Evolutionary conservation across 1,139 yeast species (phyloP).

Genomic region (Yamadazyma buinensis): DNA sequence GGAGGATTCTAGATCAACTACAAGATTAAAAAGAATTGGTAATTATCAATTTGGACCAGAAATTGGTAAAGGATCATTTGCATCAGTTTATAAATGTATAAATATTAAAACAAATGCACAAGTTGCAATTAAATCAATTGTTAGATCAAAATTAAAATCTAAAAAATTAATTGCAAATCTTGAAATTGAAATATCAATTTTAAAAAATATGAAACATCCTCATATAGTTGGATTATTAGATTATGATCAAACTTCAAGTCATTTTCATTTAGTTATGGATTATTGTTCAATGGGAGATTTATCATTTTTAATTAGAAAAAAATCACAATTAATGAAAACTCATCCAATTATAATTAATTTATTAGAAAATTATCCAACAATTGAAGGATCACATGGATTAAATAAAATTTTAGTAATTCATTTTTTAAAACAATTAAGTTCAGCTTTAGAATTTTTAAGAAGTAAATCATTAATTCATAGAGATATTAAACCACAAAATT

Average conservation of each 20-base stretch:
- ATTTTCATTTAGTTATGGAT: slow-evolving; percentile 94
- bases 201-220: slow-evolving; percentile 85
- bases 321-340: slow-evolving; percentile 65
- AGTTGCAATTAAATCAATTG: slow-evolving; percentile 87
- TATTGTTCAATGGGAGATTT: slow-evolving; percentile 94
- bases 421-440: slow-evolving; percentile 80
- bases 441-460: slow-evolving; percentile 79
- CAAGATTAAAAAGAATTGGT: slow-evolving; percentile 18
- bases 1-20: too few relatives aligned
- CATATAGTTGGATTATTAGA: slow-evolving; percentile 87
- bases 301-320: slow-evolving; percentile 76
- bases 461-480: slow-evolving; percentile 84
- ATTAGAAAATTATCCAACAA: slow-evolving; percentile 79
- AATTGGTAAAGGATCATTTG: slow-evolving; percentile 50
- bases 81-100: slow-evolving; percentile 46
- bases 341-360: slow-evolving; percentile 79
- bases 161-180: slow-evolving; percentile 85
- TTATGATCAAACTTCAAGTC: slow-evolving; percentile 71
- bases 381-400: slow-evolving; percentile 72
- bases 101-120: slow-evolving; percentile 47
- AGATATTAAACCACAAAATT: slow-evolving; percentile 91
- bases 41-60: slow-evolving; percentile 41
- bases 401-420: slow-evolving; percentile 76
- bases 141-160: slow-evolving; percentile 75
- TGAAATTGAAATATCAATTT: slow-evolving; percentile 84